phyloP scores from a whole-genome alignment of 768 basidiomycete species.

The Lentinula boryana region DNA sequence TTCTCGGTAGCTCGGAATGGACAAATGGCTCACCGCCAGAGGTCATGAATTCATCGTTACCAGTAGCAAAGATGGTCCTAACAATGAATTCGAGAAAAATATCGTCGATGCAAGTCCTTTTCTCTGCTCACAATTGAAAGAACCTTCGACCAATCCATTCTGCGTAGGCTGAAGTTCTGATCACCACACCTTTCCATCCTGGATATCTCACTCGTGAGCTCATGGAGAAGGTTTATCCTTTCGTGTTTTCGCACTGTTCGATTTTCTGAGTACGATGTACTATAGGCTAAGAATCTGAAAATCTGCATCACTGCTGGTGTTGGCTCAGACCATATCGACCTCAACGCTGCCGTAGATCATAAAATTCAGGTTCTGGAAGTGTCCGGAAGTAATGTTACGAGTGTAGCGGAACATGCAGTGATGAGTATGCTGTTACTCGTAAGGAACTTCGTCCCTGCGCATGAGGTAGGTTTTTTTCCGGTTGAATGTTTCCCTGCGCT shows the following conservation, averaged over 20 bases:
- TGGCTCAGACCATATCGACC: constrained; percentile 88
- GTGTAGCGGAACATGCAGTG: constrained; percentile 86
- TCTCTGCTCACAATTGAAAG: background rate
- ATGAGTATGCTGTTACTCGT: constrained; percentile 90
- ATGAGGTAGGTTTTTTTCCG: constrained; percentile 37
- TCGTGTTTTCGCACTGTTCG: background rate
- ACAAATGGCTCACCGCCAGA: constrained; percentile 58
- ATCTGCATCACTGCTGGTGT: constrained; percentile 88
- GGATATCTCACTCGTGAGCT: constrained; percentile 75
- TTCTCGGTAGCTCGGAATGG: constrained; percentile 56
- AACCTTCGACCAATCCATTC: background rate
- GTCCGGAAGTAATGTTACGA: constrained; percentile 19
- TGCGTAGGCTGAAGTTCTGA: constrained; percentile 65
- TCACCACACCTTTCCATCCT: constrained; percentile 84
- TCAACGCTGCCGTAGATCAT: constrained; percentile 79
- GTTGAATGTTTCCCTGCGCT: background rate
- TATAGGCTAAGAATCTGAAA: constrained; percentile 82
- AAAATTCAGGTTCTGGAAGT: constrained; percentile 76
- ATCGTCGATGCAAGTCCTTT: constrained; percentile 58
- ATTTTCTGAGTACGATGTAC: background rate
- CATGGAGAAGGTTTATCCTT: constrained; percentile 22
- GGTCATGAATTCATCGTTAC: constrained; percentile 78
- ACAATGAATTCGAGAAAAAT: constrained; percentile 79
- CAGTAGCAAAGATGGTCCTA: constrained; percentile 76
- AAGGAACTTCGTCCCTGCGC: constrained; percentile 83